These are phyloP conservation scores for Gelatoporia subvermispora DNA, from an alignment of 768 basidiomycete genomes.

Conservation along the genomic window DNA sequence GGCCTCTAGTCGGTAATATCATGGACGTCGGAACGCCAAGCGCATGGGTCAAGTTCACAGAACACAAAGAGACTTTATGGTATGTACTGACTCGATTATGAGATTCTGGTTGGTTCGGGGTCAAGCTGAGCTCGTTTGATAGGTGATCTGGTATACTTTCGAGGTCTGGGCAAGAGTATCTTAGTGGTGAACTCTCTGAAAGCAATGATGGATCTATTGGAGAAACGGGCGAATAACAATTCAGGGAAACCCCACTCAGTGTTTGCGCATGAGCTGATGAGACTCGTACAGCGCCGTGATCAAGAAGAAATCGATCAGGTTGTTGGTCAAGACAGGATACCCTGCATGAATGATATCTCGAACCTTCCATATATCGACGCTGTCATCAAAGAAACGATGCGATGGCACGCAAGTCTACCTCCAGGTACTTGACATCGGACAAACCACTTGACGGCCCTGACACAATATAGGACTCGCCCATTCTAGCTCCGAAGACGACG, in stretches of 20 bases:
- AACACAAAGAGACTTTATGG: conserved; percentile 10
- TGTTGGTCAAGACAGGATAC: conserved; percentile 30
- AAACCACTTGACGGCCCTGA: no score
- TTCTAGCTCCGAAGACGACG: conserved; percentile 14
- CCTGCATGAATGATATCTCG: conserved; percentile 27
- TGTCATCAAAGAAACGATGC: conserved; percentile 24
- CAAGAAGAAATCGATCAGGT: conserved; percentile 39
- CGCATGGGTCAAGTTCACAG: conserved; percentile 9
- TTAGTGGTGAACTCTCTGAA: conserved; percentile 26
- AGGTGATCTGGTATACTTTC: conserved; percentile 28
- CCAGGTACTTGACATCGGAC: no score
- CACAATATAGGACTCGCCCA: conserved; percentile 16
- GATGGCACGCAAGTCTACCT: conserved; percentile 2
- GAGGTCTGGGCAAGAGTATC: conserved; percentile 23
- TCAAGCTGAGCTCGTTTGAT: not conserved
- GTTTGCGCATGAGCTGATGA: conserved; percentile 34
- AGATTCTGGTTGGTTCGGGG: not conserved
- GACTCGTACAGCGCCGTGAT: conserved; percentile 28
- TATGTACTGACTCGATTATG: not conserved
- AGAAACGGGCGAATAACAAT: conserved; percentile 21
- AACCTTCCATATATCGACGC: conserved; percentile 33
- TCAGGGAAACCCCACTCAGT: conserved; percentile 29
- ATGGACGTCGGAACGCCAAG: conserved; percentile 2
- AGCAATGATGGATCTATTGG: conserved; percentile 26
- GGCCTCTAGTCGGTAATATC: conserved; percentile 11